Evolutionary conservation across 2,329 filamentous ascomycete species (phyloP).

Genomic region (Sporothrix globosa): DNA sequence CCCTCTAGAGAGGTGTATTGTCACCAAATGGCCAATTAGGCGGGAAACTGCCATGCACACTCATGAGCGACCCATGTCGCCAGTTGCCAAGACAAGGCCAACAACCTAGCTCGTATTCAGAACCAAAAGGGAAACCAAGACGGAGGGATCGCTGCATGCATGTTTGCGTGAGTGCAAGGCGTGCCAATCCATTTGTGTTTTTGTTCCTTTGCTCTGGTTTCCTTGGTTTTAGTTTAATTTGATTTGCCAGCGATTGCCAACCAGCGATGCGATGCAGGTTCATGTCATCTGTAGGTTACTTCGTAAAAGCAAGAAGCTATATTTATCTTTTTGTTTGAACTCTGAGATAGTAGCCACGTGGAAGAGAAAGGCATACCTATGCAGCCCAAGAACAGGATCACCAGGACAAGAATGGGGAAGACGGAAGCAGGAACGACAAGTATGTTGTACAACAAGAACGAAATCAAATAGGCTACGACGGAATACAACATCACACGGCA

Average conservation of each 20-base stretch:
- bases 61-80: not conserved
- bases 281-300: not conserved
- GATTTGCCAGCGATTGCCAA: not conserved
- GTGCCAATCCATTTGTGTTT: not conserved
- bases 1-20: not conserved
- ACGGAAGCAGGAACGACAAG: conserved; percentile 18
- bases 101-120: conserved; percentile 9
- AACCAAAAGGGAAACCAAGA: not conserved
- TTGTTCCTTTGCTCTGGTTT: not conserved
- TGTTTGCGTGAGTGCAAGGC: not conserved
- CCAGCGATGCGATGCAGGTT: not conserved
- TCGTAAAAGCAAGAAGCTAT: not conserved
- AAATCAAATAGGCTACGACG: not conserved
- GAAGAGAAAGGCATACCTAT: not conserved
- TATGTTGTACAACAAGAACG: not conserved
- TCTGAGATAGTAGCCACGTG: not conserved
- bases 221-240: conserved; percentile 1
- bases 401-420: conserved; percentile 1
- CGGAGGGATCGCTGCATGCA: conserved; percentile 13
- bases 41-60: not conserved
- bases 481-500: conserved; percentile 3
- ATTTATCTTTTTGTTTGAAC: not conserved
- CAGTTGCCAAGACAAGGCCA: conserved; percentile 22
- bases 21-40: not conserved
- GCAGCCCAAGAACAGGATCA: conserved; percentile 10